Evolutionary conservation across 2,329 filamentous ascomycete genomes (phyloP), one percentile per base, ranked within the genome.

Genomic region (Pestalotiopsis sp.): DNA sequence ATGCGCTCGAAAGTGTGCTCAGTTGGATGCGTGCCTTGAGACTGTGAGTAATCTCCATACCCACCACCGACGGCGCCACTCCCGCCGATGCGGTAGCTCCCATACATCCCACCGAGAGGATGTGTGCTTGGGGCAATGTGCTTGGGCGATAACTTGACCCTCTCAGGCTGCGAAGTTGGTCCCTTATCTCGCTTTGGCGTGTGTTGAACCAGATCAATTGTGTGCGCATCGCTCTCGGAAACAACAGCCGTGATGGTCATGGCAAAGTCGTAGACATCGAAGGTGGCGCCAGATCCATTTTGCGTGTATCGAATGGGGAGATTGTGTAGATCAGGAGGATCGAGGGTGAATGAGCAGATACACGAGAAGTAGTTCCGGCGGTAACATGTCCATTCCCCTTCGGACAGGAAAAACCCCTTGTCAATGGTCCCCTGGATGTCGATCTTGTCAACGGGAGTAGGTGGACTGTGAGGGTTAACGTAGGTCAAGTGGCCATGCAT

Each of bases 121-220:
- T 86, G 84, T 52, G 83, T 79, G 13, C 75, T 76, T 44, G 81
- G 80, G 67, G 86, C 85, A n/a, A 85, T 85, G 17, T 88, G 88
- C 65, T 87, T 89, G 4, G 93, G 91, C 13, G 87, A 83, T 35
- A 97, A 83, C 55, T 89, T 87, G 38, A 91, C 83, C 75, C 87
- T 90, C 44, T 89, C 88, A 4, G 94, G 94, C 70, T 90, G 91
- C 74, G 89, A 88, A 61, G 92, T 91, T 1, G 93, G 94, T 0
- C 94, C 93, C 76, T 95, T 95, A 83, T 97, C 94, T 71, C 94
- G 87, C 79, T 97, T 97, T 0, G 94, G 93, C 0, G 94, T 97
- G 77, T 97, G 94, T 78, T 97, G 94, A 3, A 97, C 92, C 14
- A 97, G 84, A 71, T 96, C 93, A 69, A 97, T 94, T 64, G 83